Evolutionary conservation across 805 yeast species (phyloP).

Genomic region (Nakazawaea ishiwadae): DNA sequence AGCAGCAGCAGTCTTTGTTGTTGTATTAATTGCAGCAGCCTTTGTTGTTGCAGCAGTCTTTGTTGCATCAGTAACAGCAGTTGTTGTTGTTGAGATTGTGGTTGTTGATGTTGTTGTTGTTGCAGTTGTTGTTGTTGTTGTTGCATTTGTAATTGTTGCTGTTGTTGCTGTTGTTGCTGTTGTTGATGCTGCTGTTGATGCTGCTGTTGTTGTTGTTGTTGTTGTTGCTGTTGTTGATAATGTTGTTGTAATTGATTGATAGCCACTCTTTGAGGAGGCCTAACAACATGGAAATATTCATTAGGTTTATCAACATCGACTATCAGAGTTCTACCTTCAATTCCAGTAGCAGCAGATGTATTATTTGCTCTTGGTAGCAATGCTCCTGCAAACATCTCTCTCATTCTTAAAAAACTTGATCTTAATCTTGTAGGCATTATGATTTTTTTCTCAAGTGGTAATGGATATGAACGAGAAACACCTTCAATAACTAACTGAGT

Average conservation of each 20-base stretch:
- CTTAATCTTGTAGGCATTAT: constrained; percentile 67
- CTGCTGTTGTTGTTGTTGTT: constrained; percentile 5
- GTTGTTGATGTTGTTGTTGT: constrained; percentile 16
- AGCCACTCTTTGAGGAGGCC: constrained; percentile 41
- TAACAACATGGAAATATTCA: constrained; percentile 53
- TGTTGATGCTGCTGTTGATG: constrained; percentile 4
- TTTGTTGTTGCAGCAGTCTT: constrained; percentile 1
- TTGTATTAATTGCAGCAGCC: constrained; percentile 21
- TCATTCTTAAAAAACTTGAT: constrained; percentile 73
- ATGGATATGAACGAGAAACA: constrained; percentile 70
- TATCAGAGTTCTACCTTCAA: constrained; percentile 75
- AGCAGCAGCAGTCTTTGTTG: constrained; percentile 3
- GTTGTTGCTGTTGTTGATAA: constrained; percentile 11
- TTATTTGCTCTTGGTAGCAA: constrained; percentile 58
- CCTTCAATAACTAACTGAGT: constrained; percentile 90
- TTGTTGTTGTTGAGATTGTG: constrained; percentile 18
- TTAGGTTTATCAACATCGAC: constrained; percentile 69
- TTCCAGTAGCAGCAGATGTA: constrained; percentile 64
- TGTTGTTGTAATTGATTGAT: constrained; percentile 12
- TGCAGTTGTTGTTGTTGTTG: neutral
- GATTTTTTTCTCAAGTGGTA: constrained; percentile 77
- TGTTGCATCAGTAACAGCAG: too few relatives aligned
- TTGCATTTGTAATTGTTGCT: constrained; percentile 1
- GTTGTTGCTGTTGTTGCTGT: constrained; percentile 7
- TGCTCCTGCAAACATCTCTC: constrained; percentile 93